Conservation (phyloP, 2,329 filamentous ascomycete species). For the Colletotrichum karsti region DNA sequence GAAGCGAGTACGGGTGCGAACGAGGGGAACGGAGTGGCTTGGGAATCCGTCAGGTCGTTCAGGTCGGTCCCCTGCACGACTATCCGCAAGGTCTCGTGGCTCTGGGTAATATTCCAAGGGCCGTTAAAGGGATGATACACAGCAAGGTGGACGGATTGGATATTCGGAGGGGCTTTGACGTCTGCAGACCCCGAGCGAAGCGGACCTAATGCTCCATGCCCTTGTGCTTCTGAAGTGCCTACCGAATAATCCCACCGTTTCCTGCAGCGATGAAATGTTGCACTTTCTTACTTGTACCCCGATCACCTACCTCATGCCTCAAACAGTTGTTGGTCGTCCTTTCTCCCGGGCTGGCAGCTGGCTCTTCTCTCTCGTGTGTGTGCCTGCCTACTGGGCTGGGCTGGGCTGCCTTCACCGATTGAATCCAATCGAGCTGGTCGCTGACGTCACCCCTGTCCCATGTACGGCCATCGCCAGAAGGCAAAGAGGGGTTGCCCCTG, state of each 20-base stretch:
- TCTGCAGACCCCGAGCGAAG: background rate
- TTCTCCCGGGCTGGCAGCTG: background rate
- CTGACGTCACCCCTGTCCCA: conserved; percentile 20
- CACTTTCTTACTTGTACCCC: background rate
- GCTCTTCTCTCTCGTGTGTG: background rate
- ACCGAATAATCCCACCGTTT: no score
- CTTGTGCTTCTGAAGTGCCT: background rate
- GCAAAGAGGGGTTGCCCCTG: background rate
- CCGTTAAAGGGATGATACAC: background rate
- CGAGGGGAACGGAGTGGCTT: background rate
- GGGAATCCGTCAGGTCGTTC: background rate
- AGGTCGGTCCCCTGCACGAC: background rate
- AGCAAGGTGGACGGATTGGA: background rate
- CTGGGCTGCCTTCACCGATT: background rate
- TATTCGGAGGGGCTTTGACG: conserved; percentile 13
- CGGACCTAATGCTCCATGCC: conserved; percentile 21
- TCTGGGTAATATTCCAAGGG: background rate
- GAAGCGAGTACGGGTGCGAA: background rate
- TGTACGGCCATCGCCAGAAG: background rate
- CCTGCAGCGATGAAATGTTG: no score
- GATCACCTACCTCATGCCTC: background rate
- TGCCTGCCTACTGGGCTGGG: background rate
- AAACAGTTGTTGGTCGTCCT: background rate
- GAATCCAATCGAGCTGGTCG: background rate
- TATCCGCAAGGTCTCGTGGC: background rate